A percentile compares a stretch with the other conserved stretches of the same genome.
Conservation (phyloP, 805 yeast species). For the Ogataea parapolymorpha region DNA sequence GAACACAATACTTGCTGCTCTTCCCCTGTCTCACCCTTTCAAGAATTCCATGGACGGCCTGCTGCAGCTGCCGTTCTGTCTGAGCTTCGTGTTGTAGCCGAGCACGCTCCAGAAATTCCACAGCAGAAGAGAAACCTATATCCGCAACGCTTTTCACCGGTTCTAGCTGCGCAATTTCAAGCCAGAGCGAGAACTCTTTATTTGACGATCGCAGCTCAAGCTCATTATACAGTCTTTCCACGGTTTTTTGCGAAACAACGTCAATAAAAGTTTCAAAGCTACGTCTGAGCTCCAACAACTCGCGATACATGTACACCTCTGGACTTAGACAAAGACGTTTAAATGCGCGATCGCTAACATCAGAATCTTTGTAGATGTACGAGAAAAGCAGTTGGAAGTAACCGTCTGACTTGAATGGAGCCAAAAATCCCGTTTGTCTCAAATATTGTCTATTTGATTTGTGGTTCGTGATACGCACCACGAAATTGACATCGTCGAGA, state of each 20-base stretch:
- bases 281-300: conserved; percentile 1
- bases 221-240: background rate
- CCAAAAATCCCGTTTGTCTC: background rate
- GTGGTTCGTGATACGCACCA: background rate
- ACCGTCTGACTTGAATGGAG: background rate
- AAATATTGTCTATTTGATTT: background rate
- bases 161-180: background rate
- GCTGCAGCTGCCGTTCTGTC: background rate
- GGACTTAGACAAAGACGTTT: background rate
- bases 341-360: background rate
- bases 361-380: conserved; percentile 1
- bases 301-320: conserved; percentile 5
- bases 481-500: background rate
- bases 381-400: background rate
- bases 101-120: background rate
- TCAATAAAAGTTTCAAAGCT: conserved; percentile 1
- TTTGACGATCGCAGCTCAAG: background rate
- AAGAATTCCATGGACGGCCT: background rate
- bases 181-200: background rate
- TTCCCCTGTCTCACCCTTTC: background rate
- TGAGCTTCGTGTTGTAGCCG: background rate
- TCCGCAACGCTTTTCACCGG: background rate
- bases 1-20: conserved; percentile 1
- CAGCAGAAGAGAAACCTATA: background rate
- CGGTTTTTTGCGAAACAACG: background rate